These are phyloP conservation scores for Agaricales sp. DNA, from an alignment of 1,284 basidiomycete species.

Conservation along the genomic window DNA sequence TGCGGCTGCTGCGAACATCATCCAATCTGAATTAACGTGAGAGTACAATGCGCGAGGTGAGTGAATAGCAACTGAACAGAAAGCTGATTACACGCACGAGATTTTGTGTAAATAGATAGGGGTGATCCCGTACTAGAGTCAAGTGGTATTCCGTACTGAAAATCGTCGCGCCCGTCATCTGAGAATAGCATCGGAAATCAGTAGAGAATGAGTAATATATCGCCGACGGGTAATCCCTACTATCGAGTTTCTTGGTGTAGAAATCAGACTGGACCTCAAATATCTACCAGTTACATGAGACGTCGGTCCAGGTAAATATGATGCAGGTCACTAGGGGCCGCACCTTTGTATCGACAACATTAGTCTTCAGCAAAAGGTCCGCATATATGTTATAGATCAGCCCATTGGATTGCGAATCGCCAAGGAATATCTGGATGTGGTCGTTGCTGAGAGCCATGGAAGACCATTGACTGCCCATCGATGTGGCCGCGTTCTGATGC, in stretches of 20 bases:
- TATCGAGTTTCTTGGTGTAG: slow-evolving; percentile 12
- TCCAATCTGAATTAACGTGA: slow-evolving; percentile 26
- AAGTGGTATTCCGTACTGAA: background rate
- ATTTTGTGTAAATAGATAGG: slow-evolving; percentile 11
- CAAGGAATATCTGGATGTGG: slow-evolving; percentile 18
- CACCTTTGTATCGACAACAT: slow-evolving; percentile 19
- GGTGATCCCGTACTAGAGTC: background rate
- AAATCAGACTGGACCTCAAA: slow-evolving; percentile 13
- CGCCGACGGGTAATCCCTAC: no score
- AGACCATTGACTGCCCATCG: slow-evolving; percentile 16
- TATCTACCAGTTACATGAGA: slow-evolving; percentile 10
- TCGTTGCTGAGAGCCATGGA: slow-evolving; percentile 12
- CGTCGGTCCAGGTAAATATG: background rate
- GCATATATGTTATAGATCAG: slow-evolving; percentile 38
- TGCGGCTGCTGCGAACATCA: slow-evolving; percentile 25
- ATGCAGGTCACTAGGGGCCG: background rate
- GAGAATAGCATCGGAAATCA: background rate
- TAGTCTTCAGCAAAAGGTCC: slow-evolving; percentile 24
- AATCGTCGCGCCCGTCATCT: background rate
- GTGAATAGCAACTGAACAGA: no score
- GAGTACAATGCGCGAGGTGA: slow-evolving; percentile 1
- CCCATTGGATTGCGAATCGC: slow-evolving; percentile 18
- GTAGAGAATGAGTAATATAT: background rate
- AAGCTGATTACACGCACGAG: slow-evolving; percentile 19
- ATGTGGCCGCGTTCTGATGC: slow-evolving; percentile 13